Base-by-base conservation (phyloP, 805 yeast species). In the Yamadazyma laniorum region DNA sequence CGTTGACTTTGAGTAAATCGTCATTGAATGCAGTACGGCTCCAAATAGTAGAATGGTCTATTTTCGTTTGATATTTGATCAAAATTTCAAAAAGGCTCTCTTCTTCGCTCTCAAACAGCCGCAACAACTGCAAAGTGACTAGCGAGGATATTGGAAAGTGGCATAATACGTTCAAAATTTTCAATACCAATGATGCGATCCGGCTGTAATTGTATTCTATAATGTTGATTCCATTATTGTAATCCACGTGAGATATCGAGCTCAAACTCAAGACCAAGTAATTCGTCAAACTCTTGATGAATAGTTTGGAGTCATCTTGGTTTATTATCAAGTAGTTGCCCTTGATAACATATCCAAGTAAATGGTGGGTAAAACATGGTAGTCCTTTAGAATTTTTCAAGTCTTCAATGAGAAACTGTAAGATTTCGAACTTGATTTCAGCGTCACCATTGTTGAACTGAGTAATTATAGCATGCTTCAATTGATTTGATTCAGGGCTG, bases 401-500 rank as follows among this genome's bases (percentile, higher is more conserved):
- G 43, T 78, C 76, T 3, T 58, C 55, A 31, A 67, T 61, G 35
- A 90, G 52, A 49, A 83, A 83, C 22, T 77, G 69, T 35, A 91
- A 58, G 5, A 89, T 57, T 12, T 73, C 70, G 21, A 78, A 54
- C 51, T 88, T 87, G 11, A 79, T 52, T 4, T 60, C 63, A 23
- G 80, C 56, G 13, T 63, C 61, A 5, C 65, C 60, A 1, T 61
- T 58, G 30, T 75, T 81, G 29, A 69, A 53, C 51, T 87, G 95
- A 28, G 78, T 75, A 29, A 86, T 79, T 42, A 89, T 80, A 0
- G 88, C 79, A 48, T 75, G 77, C 43, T 84, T 77, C 26, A 91
- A 84, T 47, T 90, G 72, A 2, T 74, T 65, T 0, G 95, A 79
- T 48, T 90, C 96, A 48, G 86, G 86, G 22, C 85, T 77, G 12